Evolutionary conservation across 768 basidiomycete genomes (phyloP).

Genomic region (Calvatia gigantea): DNA sequence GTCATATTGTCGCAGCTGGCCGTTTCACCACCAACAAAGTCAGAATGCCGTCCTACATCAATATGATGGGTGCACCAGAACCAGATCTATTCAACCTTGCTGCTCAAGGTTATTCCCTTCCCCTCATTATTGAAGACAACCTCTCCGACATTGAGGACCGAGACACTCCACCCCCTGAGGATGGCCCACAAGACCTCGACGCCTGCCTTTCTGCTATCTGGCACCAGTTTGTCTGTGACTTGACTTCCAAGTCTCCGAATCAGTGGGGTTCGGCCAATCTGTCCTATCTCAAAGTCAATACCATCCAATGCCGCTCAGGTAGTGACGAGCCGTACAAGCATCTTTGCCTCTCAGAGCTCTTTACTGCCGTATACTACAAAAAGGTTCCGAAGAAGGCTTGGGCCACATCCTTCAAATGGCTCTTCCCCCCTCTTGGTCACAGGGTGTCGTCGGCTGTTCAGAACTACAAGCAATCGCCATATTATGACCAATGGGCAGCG

Average conservation of each 20-base stretch:
- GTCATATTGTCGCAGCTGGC: background rate
- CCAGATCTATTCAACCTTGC: background rate
- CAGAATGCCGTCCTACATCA: background rate
- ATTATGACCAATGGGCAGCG: background rate
- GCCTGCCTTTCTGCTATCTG: background rate
- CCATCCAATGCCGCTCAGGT: background rate
- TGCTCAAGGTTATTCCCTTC: background rate
- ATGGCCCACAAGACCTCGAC: background rate
- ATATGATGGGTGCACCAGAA: background rate
- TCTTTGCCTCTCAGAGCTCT: background rate
- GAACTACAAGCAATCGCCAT: background rate
- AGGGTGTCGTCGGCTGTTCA: background rate
- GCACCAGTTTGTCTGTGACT: background rate
- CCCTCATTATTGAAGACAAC: background rate
- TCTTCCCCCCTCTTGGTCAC: background rate
- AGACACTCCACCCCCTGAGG: background rate
- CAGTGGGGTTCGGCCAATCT: background rate
- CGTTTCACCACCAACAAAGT: background rate
- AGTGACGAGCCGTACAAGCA: background rate
- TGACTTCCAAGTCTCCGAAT: constrained; percentile 1
- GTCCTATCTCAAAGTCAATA: background rate
- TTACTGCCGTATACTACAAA: background rate
- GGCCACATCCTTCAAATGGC: background rate
- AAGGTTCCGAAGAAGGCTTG: background rate
- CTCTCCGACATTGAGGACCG: background rate